These are phyloP conservation scores for Emydomyces testavorans DNA, from an alignment of 2,329 filamentous ascomycete species.

Conservation along the genomic window DNA sequence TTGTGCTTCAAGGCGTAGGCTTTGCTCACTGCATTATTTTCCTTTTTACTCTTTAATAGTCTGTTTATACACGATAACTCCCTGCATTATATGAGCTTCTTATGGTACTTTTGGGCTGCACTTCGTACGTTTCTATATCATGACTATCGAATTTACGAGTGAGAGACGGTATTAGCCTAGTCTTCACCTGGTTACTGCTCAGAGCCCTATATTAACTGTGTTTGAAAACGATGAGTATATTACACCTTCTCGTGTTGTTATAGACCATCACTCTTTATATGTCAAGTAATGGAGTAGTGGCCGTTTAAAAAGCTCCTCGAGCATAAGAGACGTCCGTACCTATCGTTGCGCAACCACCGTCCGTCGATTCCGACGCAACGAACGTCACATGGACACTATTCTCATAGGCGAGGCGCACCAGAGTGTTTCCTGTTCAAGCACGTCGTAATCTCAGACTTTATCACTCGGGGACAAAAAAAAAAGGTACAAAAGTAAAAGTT, in stretches of 20 bases:
- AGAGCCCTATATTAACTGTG: too few species aligned
- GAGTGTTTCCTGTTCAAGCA: background rate
- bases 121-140: background rate
- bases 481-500: background rate
- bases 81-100: background rate
- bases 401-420: constrained; percentile 20
- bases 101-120: background rate
- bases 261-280: too few species aligned
- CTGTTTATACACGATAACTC: background rate
- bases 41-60: constrained; percentile 2
- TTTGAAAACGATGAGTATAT: too few species aligned
- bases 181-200: background rate
- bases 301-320: constrained; percentile 21
- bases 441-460: background rate
- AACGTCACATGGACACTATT: constrained; percentile 16
- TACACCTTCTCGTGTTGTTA: too few species aligned
- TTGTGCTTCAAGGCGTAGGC: background rate
- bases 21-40: background rate
- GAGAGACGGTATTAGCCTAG: background rate
- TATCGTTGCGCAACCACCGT: constrained; percentile 19
- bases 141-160: background rate
- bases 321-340: constrained; percentile 17
- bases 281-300: too few species aligned
- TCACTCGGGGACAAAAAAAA: background rate
- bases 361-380: constrained; percentile 15